Evolutionary conservation across 345 rosid genomes (phyloP), one percentile per base, ranked within the genome.

Genomic region (Nasturtium officinale): DNA sequence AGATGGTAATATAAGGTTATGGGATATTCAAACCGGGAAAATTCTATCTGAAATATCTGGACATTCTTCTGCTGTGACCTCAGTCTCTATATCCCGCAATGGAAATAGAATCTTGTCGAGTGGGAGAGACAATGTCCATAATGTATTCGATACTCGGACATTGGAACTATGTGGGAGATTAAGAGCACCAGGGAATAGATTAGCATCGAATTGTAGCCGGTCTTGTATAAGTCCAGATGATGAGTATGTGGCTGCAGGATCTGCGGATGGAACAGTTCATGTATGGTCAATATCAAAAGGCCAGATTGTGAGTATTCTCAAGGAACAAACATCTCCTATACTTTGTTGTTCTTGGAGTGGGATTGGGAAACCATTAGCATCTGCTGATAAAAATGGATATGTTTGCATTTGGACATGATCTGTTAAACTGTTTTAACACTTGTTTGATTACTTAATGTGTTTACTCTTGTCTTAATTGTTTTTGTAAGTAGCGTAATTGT

Each of bases 341-440:
- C 81, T 91, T 60, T 85, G 93, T 78, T 95, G 99, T 79, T 81
- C 96, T 3, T 95, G 99, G 97, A 86, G 99, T 75, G 96, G 96
- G 51, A 85, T 86, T 0, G 99, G 97, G 42, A 90, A 82, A 55
- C 99, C 96, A n/a, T 78, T 95, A 47, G 97, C 89, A 58, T 86
- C 99, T 0, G 93, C 96, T 21, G 96, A 95, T 74, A 91, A 84
- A 82, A 91, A 80, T 28, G 94, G 99, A 62, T 72, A 88, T 69
- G 82, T 95, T 46, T 88, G 91, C 72, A 82, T 80, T 20, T 95
- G 97, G 99, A 82, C 82, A n/a, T 91, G 83, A 85, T 60, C n/a
- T 59, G 46, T 72, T 33, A 53, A 46, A 37, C 37, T n/a, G 37
- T 23, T 63, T 12, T 6, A 50, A 69, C 62, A 40, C 28, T 54